Evolutionary conservation across 495 filamentous ascomycete species (phyloP).

Genomic region (Hyaloscypha variabilis): DNA sequence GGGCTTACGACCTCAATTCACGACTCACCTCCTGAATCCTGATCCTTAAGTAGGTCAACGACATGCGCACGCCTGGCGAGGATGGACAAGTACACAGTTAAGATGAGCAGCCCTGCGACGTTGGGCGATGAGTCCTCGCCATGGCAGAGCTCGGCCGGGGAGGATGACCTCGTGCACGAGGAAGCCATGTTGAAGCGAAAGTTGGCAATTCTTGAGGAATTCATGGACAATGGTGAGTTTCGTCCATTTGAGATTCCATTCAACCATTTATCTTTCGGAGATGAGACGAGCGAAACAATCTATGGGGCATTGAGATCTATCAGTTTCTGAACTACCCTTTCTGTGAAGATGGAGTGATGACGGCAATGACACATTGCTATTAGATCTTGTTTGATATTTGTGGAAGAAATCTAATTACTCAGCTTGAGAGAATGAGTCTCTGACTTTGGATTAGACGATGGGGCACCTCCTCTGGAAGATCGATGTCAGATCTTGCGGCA

Average conservation of each 20-base stretch:
- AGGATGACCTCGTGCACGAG: neutral
- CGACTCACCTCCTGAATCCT: neutral
- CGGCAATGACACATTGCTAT: neutral
- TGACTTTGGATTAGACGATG: slow-evolving; percentile 1
- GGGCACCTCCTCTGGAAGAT: neutral
- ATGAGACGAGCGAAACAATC: neutral
- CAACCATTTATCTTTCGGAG: neutral
- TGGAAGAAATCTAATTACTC: neutral
- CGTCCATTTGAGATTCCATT: neutral
- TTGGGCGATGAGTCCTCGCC: neutral
- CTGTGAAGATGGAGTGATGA: neutral
- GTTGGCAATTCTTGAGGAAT: slow-evolving; percentile 4
- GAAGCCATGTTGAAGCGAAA: slow-evolving; percentile 22
- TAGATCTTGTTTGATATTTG: neutral
- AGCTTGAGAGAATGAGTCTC: neutral
- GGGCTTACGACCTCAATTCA: neutral
- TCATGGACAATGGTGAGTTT: slow-evolving; percentile 8
- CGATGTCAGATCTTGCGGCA: slow-evolving; percentile 14
- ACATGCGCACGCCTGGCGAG: neutral
- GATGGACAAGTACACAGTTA: neutral
- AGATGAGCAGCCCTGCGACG: slow-evolving; percentile 5
- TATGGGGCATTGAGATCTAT: neutral
- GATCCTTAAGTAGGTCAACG: slow-evolving; percentile 1
- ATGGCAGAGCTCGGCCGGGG: neutral
- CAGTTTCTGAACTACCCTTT: neutral